Evolutionary conservation across 495 filamentous ascomycete species (phyloP), one percentile per base, ranked within the genome.

Genomic region (Aspergillus homomorphus): DNA sequence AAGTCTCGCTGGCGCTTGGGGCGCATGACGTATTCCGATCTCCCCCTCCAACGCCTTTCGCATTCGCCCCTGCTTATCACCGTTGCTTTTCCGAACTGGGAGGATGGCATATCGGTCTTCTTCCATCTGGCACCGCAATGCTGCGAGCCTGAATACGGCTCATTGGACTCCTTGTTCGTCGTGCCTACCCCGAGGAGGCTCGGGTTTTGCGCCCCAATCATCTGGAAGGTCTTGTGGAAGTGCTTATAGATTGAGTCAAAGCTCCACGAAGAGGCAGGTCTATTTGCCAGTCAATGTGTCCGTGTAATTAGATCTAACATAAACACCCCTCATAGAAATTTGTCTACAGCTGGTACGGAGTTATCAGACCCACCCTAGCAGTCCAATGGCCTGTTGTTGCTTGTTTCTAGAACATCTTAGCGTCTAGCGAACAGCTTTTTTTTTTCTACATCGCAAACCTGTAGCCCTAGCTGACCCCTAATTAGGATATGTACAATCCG

Each of bases 1-100:
- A 21, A 41, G 7, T 18, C 45, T 44, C 19, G 30, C 54, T n/a
- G 22, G 56, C 22, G 10, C 1, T 33, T 51, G 21, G 15, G 38
- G 14, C 26, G 19, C 58, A 65, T 65, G 62, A 65, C 62, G 62
- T 65, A 59, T 58, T 51, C n/a, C 33, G 33, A 5, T 49, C 53
- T 14, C 20, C 22, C 22, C 20, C 53, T 33, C 24, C 53, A 44
- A 44, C 45, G 20, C 28, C 43, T n/a, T 26, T n/a, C 20, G 21
- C 22, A 19, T 43, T 30, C 24, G 20, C 15, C 41, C 33, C 51
- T 49, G 33, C 48, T 30, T 26, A 52, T 43, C n/a, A 19, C 26
- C 49, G 19, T 26, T 44, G 41, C 38, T 7, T 38, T 28, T 48
- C 19, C 43, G 4, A 28, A 1, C 2, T 45, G 21, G 9, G 24